Percentiles rank a stretch among this genome's conserved stretches.
Evolutionary conservation across 2,329 filamentous ascomycete species (phyloP).

Genomic region (Amesomyces nigricolor): DNA sequence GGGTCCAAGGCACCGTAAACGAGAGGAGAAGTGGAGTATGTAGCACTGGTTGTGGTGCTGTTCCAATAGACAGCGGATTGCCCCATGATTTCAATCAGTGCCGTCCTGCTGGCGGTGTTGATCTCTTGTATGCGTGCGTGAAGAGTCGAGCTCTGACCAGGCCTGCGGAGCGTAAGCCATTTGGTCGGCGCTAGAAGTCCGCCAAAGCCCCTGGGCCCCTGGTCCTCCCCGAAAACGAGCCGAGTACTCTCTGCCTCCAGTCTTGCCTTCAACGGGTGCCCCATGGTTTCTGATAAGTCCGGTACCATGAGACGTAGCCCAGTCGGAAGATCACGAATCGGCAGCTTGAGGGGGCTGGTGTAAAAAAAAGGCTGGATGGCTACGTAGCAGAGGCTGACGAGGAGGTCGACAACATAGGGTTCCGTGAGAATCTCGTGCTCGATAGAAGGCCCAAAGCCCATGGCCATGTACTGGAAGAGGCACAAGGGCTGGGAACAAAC

Average conservation of each 20-base stretch:
- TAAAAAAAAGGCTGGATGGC: slow-evolving; percentile 33
- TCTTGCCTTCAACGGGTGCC: background rate
- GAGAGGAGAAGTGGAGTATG: no score
- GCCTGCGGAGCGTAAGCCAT: slow-evolving; percentile 21
- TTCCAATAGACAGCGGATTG: background rate
- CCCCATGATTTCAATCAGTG: background rate
- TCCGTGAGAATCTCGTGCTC: slow-evolving; percentile 78
- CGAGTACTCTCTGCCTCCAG: background rate
- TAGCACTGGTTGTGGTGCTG: background rate
- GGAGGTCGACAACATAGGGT: slow-evolving; percentile 76
- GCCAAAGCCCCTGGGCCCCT: background rate
- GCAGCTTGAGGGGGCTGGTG: slow-evolving; percentile 22
- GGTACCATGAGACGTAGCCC: slow-evolving; percentile 38
- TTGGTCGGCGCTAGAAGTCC: background rate
- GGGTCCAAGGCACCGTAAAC: background rate
- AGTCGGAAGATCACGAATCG: slow-evolving; percentile 40
- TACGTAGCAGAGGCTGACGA: slow-evolving; percentile 74
- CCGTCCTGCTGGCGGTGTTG: slow-evolving; percentile 3
- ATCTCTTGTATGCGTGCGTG: slow-evolving; percentile 20
- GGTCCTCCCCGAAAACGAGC: slow-evolving; percentile 11
- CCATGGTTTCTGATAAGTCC: slow-evolving; percentile 5
- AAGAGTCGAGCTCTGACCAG: background rate
- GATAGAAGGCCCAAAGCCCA: slow-evolving; percentile 80
- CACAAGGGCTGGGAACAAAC: slow-evolving; percentile 74
- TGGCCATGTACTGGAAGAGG: slow-evolving; percentile 78